Percentiles rank a stretch among this genome's conserved stretches.
These are phyloP conservation scores for Heritiera littoralis DNA, from an alignment of 345 rosid species.

Conservation along the genomic window DNA sequence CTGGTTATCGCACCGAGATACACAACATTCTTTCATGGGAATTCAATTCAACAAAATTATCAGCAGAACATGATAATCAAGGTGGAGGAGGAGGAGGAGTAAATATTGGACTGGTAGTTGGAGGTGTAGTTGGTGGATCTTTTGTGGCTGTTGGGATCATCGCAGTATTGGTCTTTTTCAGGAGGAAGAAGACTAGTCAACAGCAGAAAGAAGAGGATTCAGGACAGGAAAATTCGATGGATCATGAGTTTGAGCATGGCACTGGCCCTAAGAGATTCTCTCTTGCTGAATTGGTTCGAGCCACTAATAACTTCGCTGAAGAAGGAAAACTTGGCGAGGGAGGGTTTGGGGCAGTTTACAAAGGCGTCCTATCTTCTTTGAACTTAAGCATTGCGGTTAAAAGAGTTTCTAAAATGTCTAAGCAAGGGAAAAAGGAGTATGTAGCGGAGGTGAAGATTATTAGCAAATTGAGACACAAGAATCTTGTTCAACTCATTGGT, in stretches of 20 bases:
- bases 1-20: background rate
- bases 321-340: background rate
- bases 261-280: background rate
- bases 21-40: background rate
- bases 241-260: background rate
- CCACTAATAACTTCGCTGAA: background rate
- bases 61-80: background rate
- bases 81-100: background rate
- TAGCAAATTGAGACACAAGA: slow-evolving; percentile 44
- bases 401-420: slow-evolving; percentile 19
- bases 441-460: slow-evolving; percentile 25
- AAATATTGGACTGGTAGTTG: background rate
- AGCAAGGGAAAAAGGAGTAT: slow-evolving; percentile 29
- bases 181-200: background rate
- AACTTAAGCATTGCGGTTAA: slow-evolving; percentile 20
- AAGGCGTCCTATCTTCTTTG: background rate
- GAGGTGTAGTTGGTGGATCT: background rate
- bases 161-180: background rate
- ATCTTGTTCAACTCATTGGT: slow-evolving; percentile 44
- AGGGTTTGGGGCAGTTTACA: background rate
- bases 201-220: background rate
- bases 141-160: background rate
- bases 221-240: background rate
- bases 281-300: background rate
- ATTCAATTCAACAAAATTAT: background rate